phyloP scores from a whole-genome alignment of 345 rosid genomes.

The Hibiscus syriacus region DNA sequence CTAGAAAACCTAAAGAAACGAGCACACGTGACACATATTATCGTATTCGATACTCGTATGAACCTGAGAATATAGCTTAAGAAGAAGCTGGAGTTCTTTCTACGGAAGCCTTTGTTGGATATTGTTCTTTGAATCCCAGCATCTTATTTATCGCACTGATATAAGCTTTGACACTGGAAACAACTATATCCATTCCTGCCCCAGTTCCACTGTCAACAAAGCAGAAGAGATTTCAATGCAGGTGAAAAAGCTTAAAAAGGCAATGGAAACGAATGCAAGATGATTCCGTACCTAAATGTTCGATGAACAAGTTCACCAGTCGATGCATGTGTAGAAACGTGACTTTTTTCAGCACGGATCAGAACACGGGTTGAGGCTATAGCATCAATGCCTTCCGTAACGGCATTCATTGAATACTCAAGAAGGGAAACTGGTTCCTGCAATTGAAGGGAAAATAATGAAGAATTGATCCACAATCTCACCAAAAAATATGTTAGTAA shows the following conservation, averaged over 20 bases:
- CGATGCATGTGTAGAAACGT: conserved; percentile 38
- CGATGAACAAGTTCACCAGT: conserved; percentile 46
- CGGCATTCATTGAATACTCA: conserved; percentile 77
- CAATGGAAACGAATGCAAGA: neutral
- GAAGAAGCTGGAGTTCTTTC: conserved; percentile 29
- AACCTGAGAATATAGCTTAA: conserved; percentile 11
- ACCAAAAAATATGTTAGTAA: neutral
- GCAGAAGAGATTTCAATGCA: neutral
- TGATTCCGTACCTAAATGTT: conserved; percentile 55
- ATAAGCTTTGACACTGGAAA: conserved; percentile 89
- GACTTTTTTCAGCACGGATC: conserved; percentile 50
- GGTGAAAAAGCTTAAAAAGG: neutral
- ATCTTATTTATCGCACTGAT: conserved; percentile 81
- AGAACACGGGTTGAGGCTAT: conserved; percentile 89
- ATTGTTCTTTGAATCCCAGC: conserved; percentile 49
- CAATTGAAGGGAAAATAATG: neutral
- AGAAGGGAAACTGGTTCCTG: conserved; percentile 70
- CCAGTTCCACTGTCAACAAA: conserved; percentile 49
- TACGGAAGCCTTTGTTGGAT: conserved; percentile 21
- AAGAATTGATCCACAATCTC: neutral
- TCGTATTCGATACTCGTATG: too few species aligned
- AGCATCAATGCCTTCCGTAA: conserved; percentile 93
- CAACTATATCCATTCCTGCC: conserved; percentile 81
- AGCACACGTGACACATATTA: too few species aligned
- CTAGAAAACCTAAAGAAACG: too few species aligned